Evolutionary conservation across 768 basidiomycete genomes (phyloP), one percentile per base, ranked within the genome.

Genomic region (Favolaschia claudopus): DNA sequence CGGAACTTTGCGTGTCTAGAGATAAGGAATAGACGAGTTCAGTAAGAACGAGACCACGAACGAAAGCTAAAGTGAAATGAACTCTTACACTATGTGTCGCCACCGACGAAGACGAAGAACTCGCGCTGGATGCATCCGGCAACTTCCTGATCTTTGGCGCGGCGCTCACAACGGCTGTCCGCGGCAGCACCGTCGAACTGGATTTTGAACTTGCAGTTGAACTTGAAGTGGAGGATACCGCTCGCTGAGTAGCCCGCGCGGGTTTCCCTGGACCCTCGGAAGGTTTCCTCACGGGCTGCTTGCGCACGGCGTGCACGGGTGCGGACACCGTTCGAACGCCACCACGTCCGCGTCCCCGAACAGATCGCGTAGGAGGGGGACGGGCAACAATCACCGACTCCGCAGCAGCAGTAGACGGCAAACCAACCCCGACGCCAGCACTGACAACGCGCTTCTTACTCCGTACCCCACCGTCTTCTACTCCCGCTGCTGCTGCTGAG

Each of bases 381-480:
- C n/a, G n/a, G n/a, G n/a, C n/a, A n/a, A n/a, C n/a, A n/a, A n/a
- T n/a, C n/a, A n/a, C n/a, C n/a, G n/a, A n/a, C n/a, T n/a, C 8
- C 10, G 24, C 12, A 17, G 12, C 19, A 31, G 7, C 38, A 7
- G 22, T 7, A 15, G 39, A 28, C 17, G 39, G 39, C 5, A 38
- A 28, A n/a, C 64, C 58, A 58, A 60, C 61, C 36, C 56, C 37
- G 42, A 22, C 15, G 32, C 15, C 46, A 13, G 24, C 31, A 15
- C 55, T 58, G 25, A 56, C 40, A 37, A 22, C 42, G 19, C 60
- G 58, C 59, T 55, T 55, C 28, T 34, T 43, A 32, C 14, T 61
- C 32, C 25, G 19, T 19, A 47, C 20, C 37, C 25, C 34, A 40
- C 53, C 49, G 34, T 42, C 43, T 14, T 28, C 20, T 15, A 22